Percentiles rank a stretch among this genome's conserved stretches.
These are phyloP conservation scores for Sporothrix euskadiensis DNA, from an alignment of 2,329 filamentous ascomycete genomes.

Conservation along the genomic window DNA sequence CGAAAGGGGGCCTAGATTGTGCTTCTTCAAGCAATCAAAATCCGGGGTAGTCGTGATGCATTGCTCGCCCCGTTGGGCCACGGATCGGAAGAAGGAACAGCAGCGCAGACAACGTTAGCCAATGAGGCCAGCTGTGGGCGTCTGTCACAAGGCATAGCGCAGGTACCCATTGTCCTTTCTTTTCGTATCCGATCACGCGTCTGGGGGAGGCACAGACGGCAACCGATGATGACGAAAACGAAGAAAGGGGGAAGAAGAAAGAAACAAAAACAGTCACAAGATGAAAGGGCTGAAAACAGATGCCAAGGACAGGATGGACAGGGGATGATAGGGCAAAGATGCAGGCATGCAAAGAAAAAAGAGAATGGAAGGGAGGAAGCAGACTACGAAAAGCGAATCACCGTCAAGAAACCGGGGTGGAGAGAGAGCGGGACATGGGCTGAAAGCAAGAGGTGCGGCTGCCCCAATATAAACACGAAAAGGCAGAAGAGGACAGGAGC, in stretches of 20 bases:
- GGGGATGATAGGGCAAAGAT: background rate
- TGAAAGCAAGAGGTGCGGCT: background rate
- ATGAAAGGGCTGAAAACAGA: background rate
- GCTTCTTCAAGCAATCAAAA: background rate
- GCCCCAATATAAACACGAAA: constrained; percentile 20
- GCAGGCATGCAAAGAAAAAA: background rate
- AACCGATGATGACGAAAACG: background rate
- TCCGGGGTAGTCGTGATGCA: background rate
- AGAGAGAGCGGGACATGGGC: background rate
- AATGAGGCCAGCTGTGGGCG: background rate
- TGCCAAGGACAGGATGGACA: background rate
- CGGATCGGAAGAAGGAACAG: constrained; percentile 3
- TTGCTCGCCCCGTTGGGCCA: background rate
- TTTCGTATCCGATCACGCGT: constrained; percentile 11
- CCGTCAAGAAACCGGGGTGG: background rate
- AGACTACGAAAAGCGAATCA: background rate
- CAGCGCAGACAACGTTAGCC: background rate
- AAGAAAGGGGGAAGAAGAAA: background rate
- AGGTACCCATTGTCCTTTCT: constrained; percentile 6
- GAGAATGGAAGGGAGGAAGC: background rate
- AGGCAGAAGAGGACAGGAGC: background rate
- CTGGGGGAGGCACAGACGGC: background rate
- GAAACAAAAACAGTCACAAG: background rate
- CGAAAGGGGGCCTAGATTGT: background rate
- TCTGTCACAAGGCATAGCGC: constrained; percentile 11